Evolutionary conservation across 805 yeast genomes (phyloP), one percentile per base, ranked within the genome.

Genomic region (Ascoidea rubescens): DNA sequence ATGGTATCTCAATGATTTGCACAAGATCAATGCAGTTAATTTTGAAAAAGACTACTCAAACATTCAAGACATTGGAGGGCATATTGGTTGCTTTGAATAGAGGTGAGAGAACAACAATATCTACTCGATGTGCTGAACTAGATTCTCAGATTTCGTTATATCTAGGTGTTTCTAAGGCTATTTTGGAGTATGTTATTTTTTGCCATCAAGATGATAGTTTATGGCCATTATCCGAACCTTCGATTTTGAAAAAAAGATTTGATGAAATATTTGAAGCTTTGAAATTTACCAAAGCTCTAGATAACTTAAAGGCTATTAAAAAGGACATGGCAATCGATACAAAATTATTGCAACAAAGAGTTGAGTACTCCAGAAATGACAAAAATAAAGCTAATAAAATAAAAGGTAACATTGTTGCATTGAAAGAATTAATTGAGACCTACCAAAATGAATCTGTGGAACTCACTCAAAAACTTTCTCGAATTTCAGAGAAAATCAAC

Each of bases 191-290:
- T 63, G 99, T 93, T 46, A 82, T 91, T 1, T 93, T 93, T 67
- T 91, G 99, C 62, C 99, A 93, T 62, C 99, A 93, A 64, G 99
- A 93, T 61, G 99, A 93, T 55, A 82, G 91, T 59, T 67, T 88
- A 32, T 93, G 99, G 99, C 99, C 99, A 1, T 71, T 93, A 49
- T 79, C 90, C 58, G 99, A 93, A 65, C 95, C 99, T 1, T 74
- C 95, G 2, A 76, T 76, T 10, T 73, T 93, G 63, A 95, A 93
- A 67, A 90, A 90, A 67, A 77, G 91, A 51, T 95, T 93, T 60
- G 99, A 93, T 65, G 99, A 93, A 65, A 91, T 93, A 6, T 93
- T 93, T 61, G 97, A 93, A 66, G 96, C 97, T 0, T 78, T 88
- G 58, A 89, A 87, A 64, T 95, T 86, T 61, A 88, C 96, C 0